Evolutionary conservation across 106 monocot genomes (phyloP).

Genomic region (Phalaenopsis aphrodite): DNA sequence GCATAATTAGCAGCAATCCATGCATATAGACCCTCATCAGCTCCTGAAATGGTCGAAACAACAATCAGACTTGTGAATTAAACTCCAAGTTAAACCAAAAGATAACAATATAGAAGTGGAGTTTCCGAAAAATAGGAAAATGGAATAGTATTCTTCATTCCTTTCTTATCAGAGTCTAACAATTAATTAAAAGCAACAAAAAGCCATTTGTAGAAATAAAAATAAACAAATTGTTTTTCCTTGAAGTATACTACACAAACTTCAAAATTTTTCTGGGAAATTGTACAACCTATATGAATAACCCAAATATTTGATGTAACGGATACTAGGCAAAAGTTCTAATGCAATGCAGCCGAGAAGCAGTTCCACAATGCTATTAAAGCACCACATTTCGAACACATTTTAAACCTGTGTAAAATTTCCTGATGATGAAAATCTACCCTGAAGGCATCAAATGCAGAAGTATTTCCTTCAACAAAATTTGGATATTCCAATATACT

Average conservation of each 20-base stretch:
- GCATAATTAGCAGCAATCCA: conserved; percentile 97
- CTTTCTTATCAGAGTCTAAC: background rate
- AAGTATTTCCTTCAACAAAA: background rate
- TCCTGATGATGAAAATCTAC: background rate
- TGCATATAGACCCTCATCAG: conserved; percentile 96
- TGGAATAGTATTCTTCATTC: background rate
- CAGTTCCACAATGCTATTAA: background rate
- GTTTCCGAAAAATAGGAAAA: background rate
- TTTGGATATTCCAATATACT: background rate
- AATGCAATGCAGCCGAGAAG: background rate
- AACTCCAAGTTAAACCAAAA: background rate
- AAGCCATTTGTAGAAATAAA: background rate
- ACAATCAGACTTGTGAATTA: background rate
- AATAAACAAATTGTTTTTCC: background rate
- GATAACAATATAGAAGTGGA: background rate
- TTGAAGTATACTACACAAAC: background rate
- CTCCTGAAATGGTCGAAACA: conserved; percentile 27
- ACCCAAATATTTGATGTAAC: background rate
- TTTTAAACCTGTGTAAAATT: background rate
- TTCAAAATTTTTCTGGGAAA: background rate
- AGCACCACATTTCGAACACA: background rate
- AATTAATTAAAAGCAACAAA: background rate
- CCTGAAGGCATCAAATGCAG: background rate
- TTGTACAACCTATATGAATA: background rate
- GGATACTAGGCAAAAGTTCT: background rate